Conservation (phyloP, 2,329 filamentous ascomycete species). For the Aspergillus fischeri region DNA sequence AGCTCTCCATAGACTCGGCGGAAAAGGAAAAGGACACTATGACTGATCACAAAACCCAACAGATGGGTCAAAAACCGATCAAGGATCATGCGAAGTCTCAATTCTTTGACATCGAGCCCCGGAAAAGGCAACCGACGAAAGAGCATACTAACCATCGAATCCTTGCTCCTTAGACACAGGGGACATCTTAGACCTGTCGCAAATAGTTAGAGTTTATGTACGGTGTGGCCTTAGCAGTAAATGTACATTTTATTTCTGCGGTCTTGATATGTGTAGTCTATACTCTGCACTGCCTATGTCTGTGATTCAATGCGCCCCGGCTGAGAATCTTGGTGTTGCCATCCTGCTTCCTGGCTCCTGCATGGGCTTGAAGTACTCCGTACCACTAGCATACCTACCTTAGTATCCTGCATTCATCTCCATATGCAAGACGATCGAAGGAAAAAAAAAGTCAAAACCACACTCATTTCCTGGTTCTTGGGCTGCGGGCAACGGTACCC, state of each 20-base stretch:
- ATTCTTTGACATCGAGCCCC: not conserved
- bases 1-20: not conserved
- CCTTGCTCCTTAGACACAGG: not conserved
- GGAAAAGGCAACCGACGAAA: not conserved
- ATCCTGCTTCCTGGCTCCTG: not conserved
- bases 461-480: not conserved
- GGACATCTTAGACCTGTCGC: not conserved
- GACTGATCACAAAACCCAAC: not conserved
- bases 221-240: not conserved
- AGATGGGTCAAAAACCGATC: not conserved
- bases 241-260: not conserved
- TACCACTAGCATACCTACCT: not conserved
- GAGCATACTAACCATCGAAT: not conserved
- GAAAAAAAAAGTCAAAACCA: not conserved
- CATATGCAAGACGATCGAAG: not conserved
- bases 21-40: not conserved
- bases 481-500: not conserved
- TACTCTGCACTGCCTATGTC: not conserved
- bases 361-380: not conserved
- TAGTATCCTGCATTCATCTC: not conserved
- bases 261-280: not conserved
- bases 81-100: not conserved
- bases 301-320: too few relatives aligned
- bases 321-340: not conserved
- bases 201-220: not conserved